Conservation (phyloP, 306 rosid genomes). For the Benincasa hispida region DNA sequence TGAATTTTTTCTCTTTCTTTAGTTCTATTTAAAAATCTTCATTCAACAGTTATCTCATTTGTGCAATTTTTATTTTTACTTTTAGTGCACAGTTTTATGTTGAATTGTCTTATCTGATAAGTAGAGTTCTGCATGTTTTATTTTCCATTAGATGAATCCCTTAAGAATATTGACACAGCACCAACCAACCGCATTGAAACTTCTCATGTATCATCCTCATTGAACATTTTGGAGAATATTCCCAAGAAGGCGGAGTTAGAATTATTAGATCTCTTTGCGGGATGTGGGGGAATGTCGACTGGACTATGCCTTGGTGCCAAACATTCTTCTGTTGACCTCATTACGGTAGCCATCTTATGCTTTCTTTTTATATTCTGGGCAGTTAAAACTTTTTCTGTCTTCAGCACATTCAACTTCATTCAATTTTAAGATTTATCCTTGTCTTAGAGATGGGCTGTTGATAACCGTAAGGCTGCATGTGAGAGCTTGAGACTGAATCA, state of each 20-base stretch:
- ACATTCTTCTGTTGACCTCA: constrained; percentile 53
- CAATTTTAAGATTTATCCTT: constrained; percentile 15
- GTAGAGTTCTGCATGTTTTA: background rate
- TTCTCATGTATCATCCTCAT: constrained; percentile 18
- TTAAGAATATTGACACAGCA: constrained; percentile 15
- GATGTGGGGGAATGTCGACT: constrained; percentile 99
- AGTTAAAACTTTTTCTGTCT: constrained; percentile 3
- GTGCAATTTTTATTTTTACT: background rate
- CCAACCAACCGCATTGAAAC: constrained; percentile 16
- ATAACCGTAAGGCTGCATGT: constrained; percentile 49
- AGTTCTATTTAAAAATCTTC: background rate
- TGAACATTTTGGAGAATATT: constrained; percentile 14
- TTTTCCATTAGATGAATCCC: constrained; percentile 38
- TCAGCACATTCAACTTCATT: constrained; percentile 4
- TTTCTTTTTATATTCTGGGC: constrained; percentile 4
- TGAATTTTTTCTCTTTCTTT: background rate
- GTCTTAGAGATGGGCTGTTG: constrained; percentile 84
- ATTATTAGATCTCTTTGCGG: constrained; percentile 70
- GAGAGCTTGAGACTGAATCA: constrained; percentile 75
- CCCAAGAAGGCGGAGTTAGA: constrained; percentile 30
- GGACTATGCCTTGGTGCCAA: constrained; percentile 85
- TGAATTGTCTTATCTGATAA: background rate
- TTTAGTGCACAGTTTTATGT: background rate
- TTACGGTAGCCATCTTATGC: constrained; percentile 40
- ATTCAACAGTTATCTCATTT: background rate